These are phyloP conservation scores for Climacium dendroides DNA, from an alignment of 225 moss, liverwort and hornwort genomes.

Conservation along the genomic window DNA sequence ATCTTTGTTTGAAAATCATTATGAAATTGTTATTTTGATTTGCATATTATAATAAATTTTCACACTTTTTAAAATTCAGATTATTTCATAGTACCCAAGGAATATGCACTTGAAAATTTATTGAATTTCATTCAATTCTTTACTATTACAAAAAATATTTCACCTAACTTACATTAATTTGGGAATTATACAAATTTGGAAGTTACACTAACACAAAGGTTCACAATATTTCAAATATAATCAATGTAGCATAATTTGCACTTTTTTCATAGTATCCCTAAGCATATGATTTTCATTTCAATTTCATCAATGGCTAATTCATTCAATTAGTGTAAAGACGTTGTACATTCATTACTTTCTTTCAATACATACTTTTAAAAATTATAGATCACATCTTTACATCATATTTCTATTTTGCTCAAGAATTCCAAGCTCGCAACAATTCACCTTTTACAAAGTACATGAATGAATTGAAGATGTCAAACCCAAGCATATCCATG, in stretches of 20 bases:
- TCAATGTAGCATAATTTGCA: fast-evolving
- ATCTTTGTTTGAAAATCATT: not conserved
- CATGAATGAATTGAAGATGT: too few relatives aligned
- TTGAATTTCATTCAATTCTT: not conserved
- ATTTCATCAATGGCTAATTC: too few relatives aligned
- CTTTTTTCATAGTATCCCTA: not conserved
- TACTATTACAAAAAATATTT: not conserved
- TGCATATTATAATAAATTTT: not conserved
- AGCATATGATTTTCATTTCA: not conserved
- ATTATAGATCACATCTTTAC: not conserved
- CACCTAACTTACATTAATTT: not conserved
- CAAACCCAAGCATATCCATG: too few relatives aligned
- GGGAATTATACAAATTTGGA: not conserved
- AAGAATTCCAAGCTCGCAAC: not conserved
- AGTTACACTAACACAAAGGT: too few relatives aligned
- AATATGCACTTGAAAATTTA: not conserved
- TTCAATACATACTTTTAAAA: not conserved
- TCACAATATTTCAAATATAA: not conserved
- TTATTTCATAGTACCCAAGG: fast-evolving
- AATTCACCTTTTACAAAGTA: not conserved
- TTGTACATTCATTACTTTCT: not conserved
- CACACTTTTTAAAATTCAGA: not conserved
- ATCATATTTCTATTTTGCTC: not conserved
- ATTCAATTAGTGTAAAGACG: fast-evolving
- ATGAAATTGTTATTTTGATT: not conserved